Evolutionary conservation across 306 rosid species (phyloP).

Genomic region (Castanospermum australe): DNA sequence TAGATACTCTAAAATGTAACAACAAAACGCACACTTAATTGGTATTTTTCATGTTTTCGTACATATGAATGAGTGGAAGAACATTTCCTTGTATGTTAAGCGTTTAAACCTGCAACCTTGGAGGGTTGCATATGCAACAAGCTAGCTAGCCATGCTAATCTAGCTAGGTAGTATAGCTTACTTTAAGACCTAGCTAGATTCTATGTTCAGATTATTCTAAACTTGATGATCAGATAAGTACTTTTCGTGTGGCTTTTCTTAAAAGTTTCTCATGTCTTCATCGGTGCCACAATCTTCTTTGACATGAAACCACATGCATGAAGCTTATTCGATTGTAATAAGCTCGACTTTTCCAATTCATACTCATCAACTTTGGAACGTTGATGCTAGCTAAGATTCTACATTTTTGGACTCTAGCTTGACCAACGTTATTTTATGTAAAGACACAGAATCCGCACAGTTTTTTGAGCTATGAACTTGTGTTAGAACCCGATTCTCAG

Average conservation of each 20-base stretch:
- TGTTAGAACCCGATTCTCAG: neutral
- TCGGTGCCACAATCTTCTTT: neutral
- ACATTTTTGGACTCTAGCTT: neutral
- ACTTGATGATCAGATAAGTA: neutral
- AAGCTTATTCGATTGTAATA: neutral
- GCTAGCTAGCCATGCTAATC: neutral
- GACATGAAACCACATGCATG: neutral
- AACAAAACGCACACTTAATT: too few relatives aligned
- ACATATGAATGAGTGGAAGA: neutral
- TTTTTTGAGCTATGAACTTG: neutral
- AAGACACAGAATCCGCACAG: neutral
- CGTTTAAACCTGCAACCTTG: neutral
- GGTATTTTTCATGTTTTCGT: too few relatives aligned
- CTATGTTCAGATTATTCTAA: neutral
- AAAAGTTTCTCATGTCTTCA: slow-evolving; percentile 12
- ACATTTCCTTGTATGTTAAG: neutral
- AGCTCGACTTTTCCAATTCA: neutral
- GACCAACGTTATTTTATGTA: neutral
- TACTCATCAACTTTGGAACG: neutral
- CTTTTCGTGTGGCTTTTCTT: slow-evolving; percentile 25
- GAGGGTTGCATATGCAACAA: slow-evolving; percentile 2
- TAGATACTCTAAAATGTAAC: too few relatives aligned
- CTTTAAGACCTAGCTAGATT: neutral
- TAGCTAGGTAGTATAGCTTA: neutral
- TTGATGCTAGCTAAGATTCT: neutral